Conservation (phyloP, 2,329 filamentous ascomycete genomes). For the Zymoseptoria pseudotritici region DNA sequence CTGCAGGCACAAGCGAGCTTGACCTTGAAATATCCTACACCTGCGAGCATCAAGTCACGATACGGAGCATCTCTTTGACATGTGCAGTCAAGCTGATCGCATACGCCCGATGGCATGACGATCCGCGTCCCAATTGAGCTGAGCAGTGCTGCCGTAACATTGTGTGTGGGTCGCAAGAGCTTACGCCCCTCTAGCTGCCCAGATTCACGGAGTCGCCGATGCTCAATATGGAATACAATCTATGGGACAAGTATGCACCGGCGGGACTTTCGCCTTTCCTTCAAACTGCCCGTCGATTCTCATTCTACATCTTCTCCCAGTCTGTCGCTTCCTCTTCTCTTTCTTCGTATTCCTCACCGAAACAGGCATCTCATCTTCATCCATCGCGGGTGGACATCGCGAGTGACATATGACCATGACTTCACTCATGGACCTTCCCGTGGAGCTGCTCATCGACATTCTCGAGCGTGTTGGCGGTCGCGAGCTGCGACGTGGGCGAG, state of each 20-base stretch:
- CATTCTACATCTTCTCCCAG: neutral
- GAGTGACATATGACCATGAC: slow-evolving; percentile 5
- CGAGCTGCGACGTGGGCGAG: slow-evolving; percentile 14
- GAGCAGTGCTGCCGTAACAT: neutral
- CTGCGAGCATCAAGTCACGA: neutral
- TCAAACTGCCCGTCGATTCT: neutral
- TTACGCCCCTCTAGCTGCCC: too few species aligned
- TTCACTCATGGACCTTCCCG: slow-evolving; percentile 10
- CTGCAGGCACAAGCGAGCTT: neutral
- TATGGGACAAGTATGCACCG: neutral
- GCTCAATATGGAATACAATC: neutral
- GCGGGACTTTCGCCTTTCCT: neutral
- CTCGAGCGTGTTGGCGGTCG: slow-evolving; percentile 15
- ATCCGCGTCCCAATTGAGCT: too few species aligned
- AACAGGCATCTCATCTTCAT: neutral
- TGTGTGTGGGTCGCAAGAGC: neutral
- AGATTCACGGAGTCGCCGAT: slow-evolving; percentile 4
- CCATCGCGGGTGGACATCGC: neutral
- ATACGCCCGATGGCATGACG: neutral
- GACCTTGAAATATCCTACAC: neutral
- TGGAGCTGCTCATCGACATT: slow-evolving; percentile 13
- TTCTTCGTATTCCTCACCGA: neutral
- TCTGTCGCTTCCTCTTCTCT: neutral
- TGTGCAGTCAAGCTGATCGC: neutral
- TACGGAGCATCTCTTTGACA: neutral